phyloP scores from a whole-genome alignment of 768 basidiomycete species.

The Sarcodon aspratus region DNA sequence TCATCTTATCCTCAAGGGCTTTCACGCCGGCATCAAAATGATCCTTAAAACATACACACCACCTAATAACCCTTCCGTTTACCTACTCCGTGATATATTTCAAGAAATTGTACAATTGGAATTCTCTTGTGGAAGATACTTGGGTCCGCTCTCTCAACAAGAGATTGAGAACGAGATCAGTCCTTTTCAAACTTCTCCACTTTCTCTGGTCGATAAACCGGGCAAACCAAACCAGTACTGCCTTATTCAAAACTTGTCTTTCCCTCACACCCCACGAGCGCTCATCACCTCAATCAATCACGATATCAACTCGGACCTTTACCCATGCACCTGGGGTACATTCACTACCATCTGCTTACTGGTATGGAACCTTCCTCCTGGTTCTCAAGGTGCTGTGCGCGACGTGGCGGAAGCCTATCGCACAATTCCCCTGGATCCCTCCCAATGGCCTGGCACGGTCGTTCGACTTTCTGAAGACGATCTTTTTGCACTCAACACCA shows the following conservation, averaged over 20 bases:
- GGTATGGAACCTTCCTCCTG: slow-evolving; percentile 23
- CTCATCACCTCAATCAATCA: slow-evolving; percentile 19
- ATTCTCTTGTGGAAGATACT: neutral
- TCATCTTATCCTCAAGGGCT: too few relatives aligned
- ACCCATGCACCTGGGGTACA: slow-evolving; percentile 34
- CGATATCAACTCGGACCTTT: slow-evolving; percentile 18
- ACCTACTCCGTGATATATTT: too few relatives aligned
- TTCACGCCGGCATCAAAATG: too few relatives aligned
- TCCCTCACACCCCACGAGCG: neutral
- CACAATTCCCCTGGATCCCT: slow-evolving; percentile 16
- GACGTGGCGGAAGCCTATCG: slow-evolving; percentile 31
- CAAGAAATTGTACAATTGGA: neutral
- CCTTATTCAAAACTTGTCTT: slow-evolving; percentile 18
- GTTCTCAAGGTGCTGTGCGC: slow-evolving; percentile 20
- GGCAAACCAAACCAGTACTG: slow-evolving; percentile 11
- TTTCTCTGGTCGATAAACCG: slow-evolving; percentile 15
- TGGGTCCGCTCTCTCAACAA: slow-evolving; percentile 1
- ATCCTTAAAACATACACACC: too few relatives aligned
- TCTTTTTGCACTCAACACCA: slow-evolving; percentile 2
- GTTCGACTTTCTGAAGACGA: slow-evolving; percentile 5
- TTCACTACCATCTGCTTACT: slow-evolving; percentile 21
- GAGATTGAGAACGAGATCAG: slow-evolving; percentile 9
- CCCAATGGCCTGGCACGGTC: slow-evolving; percentile 25
- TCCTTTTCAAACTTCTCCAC: slow-evolving; percentile 16
- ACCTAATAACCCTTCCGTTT: too few relatives aligned